phyloP scores from a whole-genome alignment of 768 basidiomycete species.

The Phlegmacium glaucopus region DNA sequence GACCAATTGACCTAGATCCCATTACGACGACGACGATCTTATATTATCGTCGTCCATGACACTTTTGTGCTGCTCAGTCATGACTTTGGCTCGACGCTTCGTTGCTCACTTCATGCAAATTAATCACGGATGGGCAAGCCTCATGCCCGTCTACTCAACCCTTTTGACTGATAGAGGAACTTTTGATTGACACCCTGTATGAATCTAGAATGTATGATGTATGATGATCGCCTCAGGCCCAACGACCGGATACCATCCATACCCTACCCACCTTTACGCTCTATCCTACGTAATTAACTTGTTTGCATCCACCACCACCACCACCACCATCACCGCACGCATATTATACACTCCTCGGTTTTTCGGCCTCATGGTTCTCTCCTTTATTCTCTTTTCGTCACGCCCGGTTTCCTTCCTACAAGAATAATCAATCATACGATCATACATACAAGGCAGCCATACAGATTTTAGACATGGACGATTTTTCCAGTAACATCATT shows the following conservation, averaged over 20 bases:
- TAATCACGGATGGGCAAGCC: not conserved
- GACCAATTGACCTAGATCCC: constrained; percentile 15
- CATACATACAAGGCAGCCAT: constrained; percentile 15
- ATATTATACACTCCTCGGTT: constrained; percentile 11
- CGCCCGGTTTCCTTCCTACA: not conserved
- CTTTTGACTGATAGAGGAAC: constrained; percentile 17
- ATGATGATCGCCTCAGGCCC: constrained; percentile 18
- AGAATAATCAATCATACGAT: constrained; percentile 16
- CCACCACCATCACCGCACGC: constrained; percentile 6
- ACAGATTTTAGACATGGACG: constrained; percentile 19
- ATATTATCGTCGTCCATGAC: constrained; percentile 9
- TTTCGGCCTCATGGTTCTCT: constrained; percentile 14
- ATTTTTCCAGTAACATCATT: constrained; percentile 12
- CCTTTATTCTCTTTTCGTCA: constrained; percentile 4
- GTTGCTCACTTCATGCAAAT: constrained; percentile 13
- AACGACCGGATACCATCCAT: constrained; percentile 9
- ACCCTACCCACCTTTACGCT: too few relatives aligned
- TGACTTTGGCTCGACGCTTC: constrained; percentile 6
- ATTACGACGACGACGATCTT: constrained; percentile 9
- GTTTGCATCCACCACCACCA: constrained; percentile 4
- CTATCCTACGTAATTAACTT: not conserved
- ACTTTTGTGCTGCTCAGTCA: constrained; percentile 19
- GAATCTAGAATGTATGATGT: constrained; percentile 24
- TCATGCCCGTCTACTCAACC: not conserved
- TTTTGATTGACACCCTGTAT: constrained; percentile 12